These are phyloP conservation scores for Coniochaeta sp. DNA, from an alignment of 2,329 filamentous ascomycete genomes.

Conservation along the genomic window DNA sequence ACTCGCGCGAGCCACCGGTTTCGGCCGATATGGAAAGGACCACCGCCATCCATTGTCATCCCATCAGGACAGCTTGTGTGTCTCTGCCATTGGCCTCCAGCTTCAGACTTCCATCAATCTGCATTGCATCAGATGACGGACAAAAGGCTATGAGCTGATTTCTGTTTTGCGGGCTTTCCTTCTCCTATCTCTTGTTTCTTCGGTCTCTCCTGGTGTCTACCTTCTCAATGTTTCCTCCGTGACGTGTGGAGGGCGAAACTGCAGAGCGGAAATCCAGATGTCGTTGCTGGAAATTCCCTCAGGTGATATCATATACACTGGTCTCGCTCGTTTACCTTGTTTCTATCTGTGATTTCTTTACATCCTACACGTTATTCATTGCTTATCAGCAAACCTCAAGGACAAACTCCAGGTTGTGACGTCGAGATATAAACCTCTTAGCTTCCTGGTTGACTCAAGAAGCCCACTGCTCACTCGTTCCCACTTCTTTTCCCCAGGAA, in stretches of 20 bases:
- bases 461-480: not conserved
- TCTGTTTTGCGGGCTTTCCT: not conserved
- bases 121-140: not conserved
- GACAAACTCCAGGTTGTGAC: not conserved
- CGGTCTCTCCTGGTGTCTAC: too few relatives aligned
- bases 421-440: not conserved
- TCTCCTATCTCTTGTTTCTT: not conserved
- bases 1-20: not conserved
- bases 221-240: too few relatives aligned
- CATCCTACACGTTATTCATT: not conserved
- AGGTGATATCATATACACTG: not conserved
- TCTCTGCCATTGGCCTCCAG: not conserved
- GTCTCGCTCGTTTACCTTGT: not conserved
- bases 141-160: not conserved
- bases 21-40: not conserved
- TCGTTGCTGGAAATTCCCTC: not conserved
- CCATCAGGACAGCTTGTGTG: not conserved
- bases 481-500: not conserved
- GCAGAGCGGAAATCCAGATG: not conserved
- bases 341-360: not conserved
- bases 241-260: not conserved
- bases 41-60: not conserved
- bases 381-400: not conserved
- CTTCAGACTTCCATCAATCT: not conserved
- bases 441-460: not conserved